Percentiles rank a stretch among this genome's conserved stretches.
These are phyloP conservation scores for Candida sojae DNA, from an alignment of 1,139 yeast species.

Conservation along the genomic window DNA sequence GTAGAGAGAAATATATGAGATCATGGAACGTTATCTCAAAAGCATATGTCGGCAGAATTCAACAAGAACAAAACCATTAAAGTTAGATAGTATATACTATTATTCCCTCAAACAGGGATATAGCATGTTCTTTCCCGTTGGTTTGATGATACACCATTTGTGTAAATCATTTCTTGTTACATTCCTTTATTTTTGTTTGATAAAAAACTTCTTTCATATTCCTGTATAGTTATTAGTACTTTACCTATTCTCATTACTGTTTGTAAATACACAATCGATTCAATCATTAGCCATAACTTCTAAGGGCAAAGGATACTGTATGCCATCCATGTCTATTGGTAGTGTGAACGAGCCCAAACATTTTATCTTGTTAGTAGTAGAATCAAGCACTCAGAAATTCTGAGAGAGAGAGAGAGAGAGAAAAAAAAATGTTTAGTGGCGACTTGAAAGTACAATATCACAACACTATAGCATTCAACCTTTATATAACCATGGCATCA, in stretches of 20 bases:
- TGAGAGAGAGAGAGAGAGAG: neutral
- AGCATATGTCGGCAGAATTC: constrained; percentile 75
- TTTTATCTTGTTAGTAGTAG: neutral
- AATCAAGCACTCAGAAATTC: neutral
- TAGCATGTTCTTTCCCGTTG: too few species aligned
- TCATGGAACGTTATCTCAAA: constrained; percentile 86
- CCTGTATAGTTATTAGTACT: neutral
- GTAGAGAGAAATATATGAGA: constrained; percentile 86
- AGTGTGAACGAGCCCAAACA: neutral
- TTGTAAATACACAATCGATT: neutral
- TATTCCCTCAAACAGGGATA: neutral
- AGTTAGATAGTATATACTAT: neutral
- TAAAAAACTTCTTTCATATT: too few species aligned
- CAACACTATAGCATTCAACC: neutral
- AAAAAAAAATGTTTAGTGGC: constrained; percentile 5
- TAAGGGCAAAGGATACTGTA: neutral
- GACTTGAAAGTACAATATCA: neutral
- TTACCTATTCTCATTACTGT: neutral
- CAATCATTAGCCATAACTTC: too few species aligned
- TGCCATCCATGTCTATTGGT: neutral
- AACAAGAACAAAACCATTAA: constrained; percentile 20
- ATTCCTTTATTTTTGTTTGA: neutral
- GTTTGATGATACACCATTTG: too few species aligned
- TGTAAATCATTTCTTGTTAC: neutral
- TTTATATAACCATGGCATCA: constrained; percentile 6